These are phyloP conservation scores for Mercurialis annua DNA, from an alignment of 345 rosid species.

Conservation along the genomic window DNA sequence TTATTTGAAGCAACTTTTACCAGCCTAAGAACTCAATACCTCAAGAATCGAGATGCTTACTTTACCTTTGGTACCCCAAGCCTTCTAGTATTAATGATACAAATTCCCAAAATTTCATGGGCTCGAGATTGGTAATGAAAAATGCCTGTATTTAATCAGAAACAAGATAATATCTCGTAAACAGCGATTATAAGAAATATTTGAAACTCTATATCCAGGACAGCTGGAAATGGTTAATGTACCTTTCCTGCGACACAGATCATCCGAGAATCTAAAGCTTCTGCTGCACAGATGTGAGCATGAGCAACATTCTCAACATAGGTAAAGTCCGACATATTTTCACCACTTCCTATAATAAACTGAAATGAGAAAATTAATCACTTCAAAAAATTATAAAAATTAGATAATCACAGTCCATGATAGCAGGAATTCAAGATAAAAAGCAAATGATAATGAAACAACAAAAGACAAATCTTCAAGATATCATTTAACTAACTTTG, in stretches of 20 bases:
- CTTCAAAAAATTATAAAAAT: slow-evolving; percentile 21
- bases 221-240: slow-evolving; percentile 14
- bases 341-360: slow-evolving; percentile 82
- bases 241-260: slow-evolving; percentile 95
- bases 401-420: not conserved
- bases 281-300: slow-evolving; percentile 77
- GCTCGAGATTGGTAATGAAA: slow-evolving; percentile 81
- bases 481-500: not conserved
- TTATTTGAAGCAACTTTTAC: not conserved
- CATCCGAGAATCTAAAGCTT: slow-evolving; percentile 63
- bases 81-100: slow-evolving; percentile 61
- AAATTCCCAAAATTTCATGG: slow-evolving; percentile 74
- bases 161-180: slow-evolving; percentile 1
- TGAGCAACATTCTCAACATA: slow-evolving; percentile 81
- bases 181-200: slow-evolving; percentile 2
- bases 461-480: not conserved
- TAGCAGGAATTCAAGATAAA: not conserved
- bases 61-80: slow-evolving; percentile 80
- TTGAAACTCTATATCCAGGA: not conserved
- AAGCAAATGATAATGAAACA: not conserved
- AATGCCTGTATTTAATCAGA: slow-evolving; percentile 62
- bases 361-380: slow-evolving; percentile 54
- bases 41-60: not conserved
- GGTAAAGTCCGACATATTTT: slow-evolving; percentile 83
- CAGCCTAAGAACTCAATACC: not conserved